Base-by-base conservation (phyloP, 2,329 filamentous ascomycete genomes). In the Pseudohalonectria lignicola region DNA sequence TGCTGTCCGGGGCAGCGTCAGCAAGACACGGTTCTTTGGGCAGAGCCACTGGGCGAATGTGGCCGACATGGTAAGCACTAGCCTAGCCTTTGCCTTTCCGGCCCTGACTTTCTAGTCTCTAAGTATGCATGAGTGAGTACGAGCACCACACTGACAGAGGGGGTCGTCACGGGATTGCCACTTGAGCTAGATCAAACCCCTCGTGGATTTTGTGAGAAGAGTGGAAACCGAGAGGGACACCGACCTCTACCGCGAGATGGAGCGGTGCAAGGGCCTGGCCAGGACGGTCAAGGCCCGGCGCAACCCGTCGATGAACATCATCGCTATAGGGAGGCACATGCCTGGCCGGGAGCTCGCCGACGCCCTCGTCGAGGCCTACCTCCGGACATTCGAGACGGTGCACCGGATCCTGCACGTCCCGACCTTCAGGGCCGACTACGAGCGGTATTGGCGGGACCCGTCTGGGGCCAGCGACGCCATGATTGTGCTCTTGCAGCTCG, bases 401-500 rank as follows among this genome's bases (percentile, higher is more conserved):
- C 64, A 72, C 43, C 65, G 76, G 3, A 62, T 81, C 19, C 41
- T 81, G 9, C 70, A 81, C 49, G 50, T 72, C 1, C 74, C 75
- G 0, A 68, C 66, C 0, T 79, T 81, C 43, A 57, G 62, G 32
- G 57, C 57, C 9, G 68, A 75, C 25, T 80, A 78, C 45, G 59
- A 62, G 9, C 48, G 51, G 3, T 71, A 67, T 49, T 74, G 67
- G 68, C n/a, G n/a, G n/a, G n/a, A n/a, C n/a, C n/a, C n/a, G n/a
- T n/a, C n/a, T n/a, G n/a, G n/a, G n/a, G n/a, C n/a, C n/a, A n/a
- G n/a, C n/a, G 8, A 8, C 23, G 23, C 23, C 23, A 26, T 26
- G 23, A 41, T 76, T 1, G 61, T 76, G 12, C 73, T 73, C 32
- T 44, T 79, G 3, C 76, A 78, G 45, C 54, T 80, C 0, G 63